Evolutionary conservation across 495 filamentous ascomycete genomes (phyloP).

Genomic region (Talaromyces borbonicus): DNA sequence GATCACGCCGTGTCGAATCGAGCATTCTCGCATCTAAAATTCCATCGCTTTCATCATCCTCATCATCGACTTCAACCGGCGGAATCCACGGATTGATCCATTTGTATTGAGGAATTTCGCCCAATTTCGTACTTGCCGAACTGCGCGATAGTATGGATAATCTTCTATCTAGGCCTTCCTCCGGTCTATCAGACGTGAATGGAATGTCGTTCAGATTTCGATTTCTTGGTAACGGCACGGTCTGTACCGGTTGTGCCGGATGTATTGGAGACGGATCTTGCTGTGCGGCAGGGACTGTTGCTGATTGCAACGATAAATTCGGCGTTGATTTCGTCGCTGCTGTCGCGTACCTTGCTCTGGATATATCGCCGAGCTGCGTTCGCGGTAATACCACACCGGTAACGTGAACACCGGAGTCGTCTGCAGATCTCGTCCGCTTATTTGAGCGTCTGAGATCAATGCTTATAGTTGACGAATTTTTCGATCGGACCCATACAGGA

Average conservation of each 20-base stretch:
- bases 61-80: background rate
- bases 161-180: background rate
- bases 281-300: no score
- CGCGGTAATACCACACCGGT: no score
- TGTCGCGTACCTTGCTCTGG: background rate
- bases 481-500: conserved; percentile 2
- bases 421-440: background rate
- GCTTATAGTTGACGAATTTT: background rate
- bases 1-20: background rate
- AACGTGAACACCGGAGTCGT: no score
- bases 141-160: conserved; percentile 5
- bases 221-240: background rate
- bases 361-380: background rate
- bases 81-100: conserved; percentile 1
- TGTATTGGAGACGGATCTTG: no score
- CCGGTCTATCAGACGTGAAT: background rate
- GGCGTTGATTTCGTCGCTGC: background rate
- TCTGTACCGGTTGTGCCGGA: background rate
- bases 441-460: background rate
- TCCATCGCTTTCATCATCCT: background rate
- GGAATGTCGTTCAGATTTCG: no score
- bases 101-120: conserved; percentile 7
- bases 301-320: no score
- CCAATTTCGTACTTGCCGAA: conserved; percentile 6
- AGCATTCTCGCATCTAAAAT: background rate